phyloP scores from a whole-genome alignment of 2,329 filamentous ascomycete species.

The Coleophoma eucalyptorum region DNA sequence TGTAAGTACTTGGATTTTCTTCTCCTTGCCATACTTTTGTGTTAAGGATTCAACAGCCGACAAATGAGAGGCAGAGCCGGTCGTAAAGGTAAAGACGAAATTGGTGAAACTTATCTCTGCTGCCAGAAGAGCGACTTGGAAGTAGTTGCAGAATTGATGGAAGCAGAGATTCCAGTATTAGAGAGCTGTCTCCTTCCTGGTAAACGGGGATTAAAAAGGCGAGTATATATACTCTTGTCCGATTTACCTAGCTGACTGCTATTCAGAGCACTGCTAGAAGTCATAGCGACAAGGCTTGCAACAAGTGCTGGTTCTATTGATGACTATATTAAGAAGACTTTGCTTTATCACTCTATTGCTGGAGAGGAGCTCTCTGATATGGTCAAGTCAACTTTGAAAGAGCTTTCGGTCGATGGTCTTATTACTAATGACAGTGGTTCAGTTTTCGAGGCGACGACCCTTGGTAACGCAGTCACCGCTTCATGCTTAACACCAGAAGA shows the following conservation, averaged over 20 bases:
- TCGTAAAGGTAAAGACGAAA: conserved; percentile 72
- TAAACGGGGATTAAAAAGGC: conserved; percentile 65
- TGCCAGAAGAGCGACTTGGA: conserved; percentile 67
- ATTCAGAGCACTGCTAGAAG: conserved; percentile 64
- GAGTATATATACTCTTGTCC: conserved; percentile 12
- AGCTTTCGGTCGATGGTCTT: conserved; percentile 52
- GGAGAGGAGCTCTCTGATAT: conserved; percentile 44
- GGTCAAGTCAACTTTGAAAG: conserved; percentile 54
- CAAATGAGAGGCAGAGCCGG: conserved; percentile 80
- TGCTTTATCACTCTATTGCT: conserved; percentile 57
- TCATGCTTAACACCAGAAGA: conserved; percentile 73
- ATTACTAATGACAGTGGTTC: conserved; percentile 45
- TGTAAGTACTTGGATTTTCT: conserved; percentile 34
- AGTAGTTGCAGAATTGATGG: conserved; percentile 65
- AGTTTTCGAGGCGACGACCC: conserved; percentile 56
- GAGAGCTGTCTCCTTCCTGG: conserved; percentile 66
- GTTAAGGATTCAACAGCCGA: conserved; percentile 38
- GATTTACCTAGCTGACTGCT: neutral
- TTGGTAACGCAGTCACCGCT: conserved; percentile 69
- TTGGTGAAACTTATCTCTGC: conserved; percentile 75
- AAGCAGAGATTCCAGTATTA: conserved; percentile 67
- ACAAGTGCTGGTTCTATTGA: conserved; percentile 60
- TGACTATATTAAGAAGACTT: conserved; percentile 65
- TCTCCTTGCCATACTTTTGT: neutral
- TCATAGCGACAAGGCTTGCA: conserved; percentile 64